Evolutionary conservation across 2,329 filamentous ascomycete species (phyloP), one percentile per base, ranked within the genome.

Genomic region (Phaeosphaeriaceae sp.): DNA sequence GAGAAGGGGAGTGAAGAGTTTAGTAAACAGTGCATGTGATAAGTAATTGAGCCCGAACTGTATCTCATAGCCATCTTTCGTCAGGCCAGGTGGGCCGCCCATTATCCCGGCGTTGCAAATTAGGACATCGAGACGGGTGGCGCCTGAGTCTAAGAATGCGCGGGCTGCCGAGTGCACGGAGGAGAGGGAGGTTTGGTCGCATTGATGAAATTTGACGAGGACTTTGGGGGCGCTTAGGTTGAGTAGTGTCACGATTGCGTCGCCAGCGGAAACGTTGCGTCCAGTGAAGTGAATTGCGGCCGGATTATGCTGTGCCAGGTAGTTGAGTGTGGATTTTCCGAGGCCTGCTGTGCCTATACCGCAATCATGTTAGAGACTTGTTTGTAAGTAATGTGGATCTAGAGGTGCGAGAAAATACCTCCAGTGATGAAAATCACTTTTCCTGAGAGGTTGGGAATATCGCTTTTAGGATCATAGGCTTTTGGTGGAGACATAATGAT

Each of bases 41-140:
- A 83, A 66, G 63, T 83, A 77, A 56, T 84, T 83, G 4, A 76
- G 80, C 13, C 78, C 82, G 53, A 83, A 79, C 54, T 83, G 80
- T 22, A 80, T 73, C 60, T 84, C 82, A 61, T 81, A 82, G 25
- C 80, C 81, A 24, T 83, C 79, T 31, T 69, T 63, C 7, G 79
- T 81, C 0, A 74, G 61, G 6, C 60, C 65, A 2, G 74, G n/a
- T 15, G 67, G 61, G n/a, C 59, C 46, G 4, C 64, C 66, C 57
- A 75, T 77, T 40, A 82, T 69, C 25, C 80, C 80, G 1, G 80
- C 81, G 58, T 82, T 81, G 61, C 71, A 66, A 45, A 82, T 70
- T 1, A 82, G 66, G 44, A 82, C 69, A 57, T 83, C 79, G 3
- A 82, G 70, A 1, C 75, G 70, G 54, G 60, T 24, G 58, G 20